Percentiles rank a stretch among this genome's conserved stretches.
Conservation (phyloP, 495 filamentous ascomycete genomes). For the Xylaria palmicola region DNA sequence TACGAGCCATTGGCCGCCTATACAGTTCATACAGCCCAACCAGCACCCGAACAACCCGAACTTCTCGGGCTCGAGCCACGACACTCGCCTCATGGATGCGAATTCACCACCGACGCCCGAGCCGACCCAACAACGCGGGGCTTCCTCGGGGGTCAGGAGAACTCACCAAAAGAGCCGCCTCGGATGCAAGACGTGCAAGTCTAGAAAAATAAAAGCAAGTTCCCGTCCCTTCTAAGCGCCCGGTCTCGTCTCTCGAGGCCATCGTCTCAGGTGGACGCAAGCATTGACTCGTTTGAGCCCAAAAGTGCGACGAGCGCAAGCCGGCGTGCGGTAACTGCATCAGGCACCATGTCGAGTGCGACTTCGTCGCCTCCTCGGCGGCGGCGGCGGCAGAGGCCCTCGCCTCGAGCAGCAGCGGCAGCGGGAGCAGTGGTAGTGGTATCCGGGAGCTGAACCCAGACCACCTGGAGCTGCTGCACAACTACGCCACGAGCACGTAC, state of each 20-base stretch:
- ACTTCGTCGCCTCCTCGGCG: constrained; percentile 24
- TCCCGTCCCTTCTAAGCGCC: not conserved
- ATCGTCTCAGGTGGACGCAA: not conserved
- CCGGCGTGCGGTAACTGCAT: constrained; percentile 45
- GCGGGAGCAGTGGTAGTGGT: not conserved
- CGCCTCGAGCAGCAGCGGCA: too few species aligned
- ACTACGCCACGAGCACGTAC: constrained; percentile 40
- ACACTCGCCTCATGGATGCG: not conserved
- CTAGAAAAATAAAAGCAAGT: not conserved
- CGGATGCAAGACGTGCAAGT: not conserved
- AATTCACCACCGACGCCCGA: not conserved
- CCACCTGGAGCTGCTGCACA: constrained; percentile 44
- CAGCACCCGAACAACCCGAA: not conserved
- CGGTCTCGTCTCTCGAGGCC: not conserved
- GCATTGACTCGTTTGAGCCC: not conserved
- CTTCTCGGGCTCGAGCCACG: not conserved
- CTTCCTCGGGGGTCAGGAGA: not conserved
- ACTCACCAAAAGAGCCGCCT: not conserved
- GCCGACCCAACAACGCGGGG: not conserved
- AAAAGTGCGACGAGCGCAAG: constrained; percentile 47
- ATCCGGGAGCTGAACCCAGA: not conserved
- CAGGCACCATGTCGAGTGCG: constrained; percentile 39
- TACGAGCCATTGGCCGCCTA: too few species aligned
- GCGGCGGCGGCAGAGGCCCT: not conserved
- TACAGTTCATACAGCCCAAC: too few species aligned